Evolutionary conservation across 371 early-diverging fungal genomes (phyloP), one percentile per base, ranked within the genome.

Genomic region (Mucor racemosus): DNA sequence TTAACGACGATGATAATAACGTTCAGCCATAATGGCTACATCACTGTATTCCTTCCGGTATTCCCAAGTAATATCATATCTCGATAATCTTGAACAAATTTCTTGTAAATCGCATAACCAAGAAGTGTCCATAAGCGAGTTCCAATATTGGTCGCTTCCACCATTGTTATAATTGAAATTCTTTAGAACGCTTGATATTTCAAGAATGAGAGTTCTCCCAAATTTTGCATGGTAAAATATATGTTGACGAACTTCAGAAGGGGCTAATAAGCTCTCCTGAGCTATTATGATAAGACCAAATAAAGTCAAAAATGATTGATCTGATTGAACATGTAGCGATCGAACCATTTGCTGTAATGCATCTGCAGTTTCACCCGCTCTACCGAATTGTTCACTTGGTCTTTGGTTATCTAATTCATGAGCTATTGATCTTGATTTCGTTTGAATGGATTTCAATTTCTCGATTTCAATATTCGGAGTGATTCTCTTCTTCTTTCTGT

Each of bases 21-120:
- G 67, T n/a, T 71, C 60, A 33, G 81, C 78, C 8, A 78, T 73
- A 7, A 26, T 41, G 21, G 75, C 58, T 0, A 81, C 77, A 46
- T 78, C 68, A 35, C 66, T 62, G 34, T 81, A 81, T 40, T 81
- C 81, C 59, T 74, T 75, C 41, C 77, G 57, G 57, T 75, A 78
- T 56, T 81, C 77, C 81, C 81, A 81, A 60, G 71, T 74, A 6
- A 71, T 50, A 65, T 81, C 81, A 46, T 75, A 76, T 15, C 74
- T 60, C 33, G 76, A 65, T 35, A 78, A 42, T 46, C 60, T 65
- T 11, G 62, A 59, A 56, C 78, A 76, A 4, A 72, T 62, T 8
- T 72, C 48, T 38, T 73, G 67, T 33, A 81, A 33, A 41, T 50
- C 46, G 11, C 62, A 48, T 11, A 76, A 38, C 81, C 81, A 81